These are phyloP conservation scores for Talaromyces ruber DNA, from an alignment of 495 filamentous ascomycete species.

Conservation along the genomic window DNA sequence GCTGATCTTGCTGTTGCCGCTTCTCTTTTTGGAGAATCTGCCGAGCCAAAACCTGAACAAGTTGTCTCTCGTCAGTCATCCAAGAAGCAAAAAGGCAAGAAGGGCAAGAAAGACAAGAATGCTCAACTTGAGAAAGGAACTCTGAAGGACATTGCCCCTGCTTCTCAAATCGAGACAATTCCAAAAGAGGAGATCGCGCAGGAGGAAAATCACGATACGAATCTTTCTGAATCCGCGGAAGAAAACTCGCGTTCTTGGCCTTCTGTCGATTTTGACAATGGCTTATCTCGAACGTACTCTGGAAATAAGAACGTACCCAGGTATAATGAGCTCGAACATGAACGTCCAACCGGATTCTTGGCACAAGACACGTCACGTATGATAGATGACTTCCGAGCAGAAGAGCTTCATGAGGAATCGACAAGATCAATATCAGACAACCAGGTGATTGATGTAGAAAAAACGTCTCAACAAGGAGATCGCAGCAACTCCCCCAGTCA, in stretches of 20 bases:
- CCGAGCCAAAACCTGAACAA: constrained; percentile 2
- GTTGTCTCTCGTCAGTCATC: constrained; percentile 20
- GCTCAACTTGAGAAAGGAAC: background rate
- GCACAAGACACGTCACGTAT: background rate
- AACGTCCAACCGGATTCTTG: background rate
- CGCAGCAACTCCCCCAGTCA: background rate
- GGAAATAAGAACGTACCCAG: background rate
- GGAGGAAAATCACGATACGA: background rate
- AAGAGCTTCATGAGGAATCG: background rate
- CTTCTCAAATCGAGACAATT: background rate
- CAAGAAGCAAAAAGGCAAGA: constrained; percentile 31
- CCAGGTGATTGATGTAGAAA: background rate
- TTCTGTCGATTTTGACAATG: constrained; percentile 2
- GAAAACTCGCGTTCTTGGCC: background rate
- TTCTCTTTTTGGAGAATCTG: constrained; percentile 5
- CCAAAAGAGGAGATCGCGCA: background rate
- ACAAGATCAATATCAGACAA: constrained; percentile 4
- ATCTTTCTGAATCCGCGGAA: background rate
- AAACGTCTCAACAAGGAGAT: background rate
- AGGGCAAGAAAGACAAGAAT: constrained; percentile 18
- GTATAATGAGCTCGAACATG: background rate
- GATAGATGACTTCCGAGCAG: background rate
- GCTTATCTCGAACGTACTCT: background rate
- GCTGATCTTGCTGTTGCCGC: constrained; percentile 8
- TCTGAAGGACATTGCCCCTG: background rate